A percentile compares a stretch with the other conserved stretches of the same genome.
Conservation (phyloP, 768 basidiomycete species). For the Suillus alpinus region DNA sequence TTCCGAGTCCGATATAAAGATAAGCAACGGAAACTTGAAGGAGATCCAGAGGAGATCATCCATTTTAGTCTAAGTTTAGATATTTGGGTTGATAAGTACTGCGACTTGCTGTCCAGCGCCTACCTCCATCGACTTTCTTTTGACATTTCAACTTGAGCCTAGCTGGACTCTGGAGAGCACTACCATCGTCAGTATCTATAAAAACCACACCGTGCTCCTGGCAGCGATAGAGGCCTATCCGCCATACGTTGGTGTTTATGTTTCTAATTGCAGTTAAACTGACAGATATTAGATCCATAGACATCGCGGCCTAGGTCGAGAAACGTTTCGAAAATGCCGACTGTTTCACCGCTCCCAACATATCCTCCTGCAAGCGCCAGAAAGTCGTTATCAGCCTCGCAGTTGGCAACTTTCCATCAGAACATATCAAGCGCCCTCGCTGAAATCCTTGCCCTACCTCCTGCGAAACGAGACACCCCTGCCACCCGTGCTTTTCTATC, state of each 20-base stretch:
- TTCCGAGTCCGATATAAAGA: no score
- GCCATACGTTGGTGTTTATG: background rate
- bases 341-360: constrained; percentile 40
- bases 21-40: no score
- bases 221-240: background rate
- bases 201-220: background rate
- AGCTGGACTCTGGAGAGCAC: background rate
- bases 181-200: background rate
- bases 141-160: no score
- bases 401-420: constrained; percentile 44
- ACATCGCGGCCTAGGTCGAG: background rate
- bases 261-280: background rate
- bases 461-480: constrained; percentile 43
- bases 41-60: no score
- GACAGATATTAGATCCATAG: background rate
- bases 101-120: no score
- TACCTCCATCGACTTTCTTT: no score
- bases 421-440: constrained; percentile 48
- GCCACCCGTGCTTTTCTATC: constrained; percentile 49
- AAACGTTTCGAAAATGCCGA: constrained; percentile 19
- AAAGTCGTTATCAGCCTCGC: constrained; percentile 50
- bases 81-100: no score
- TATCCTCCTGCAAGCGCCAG: constrained; percentile 54
- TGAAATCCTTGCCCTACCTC: constrained; percentile 46
- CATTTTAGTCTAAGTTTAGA: no score